Conservation (phyloP, 768 basidiomycete species). For the Mycena polygramma region DNA sequence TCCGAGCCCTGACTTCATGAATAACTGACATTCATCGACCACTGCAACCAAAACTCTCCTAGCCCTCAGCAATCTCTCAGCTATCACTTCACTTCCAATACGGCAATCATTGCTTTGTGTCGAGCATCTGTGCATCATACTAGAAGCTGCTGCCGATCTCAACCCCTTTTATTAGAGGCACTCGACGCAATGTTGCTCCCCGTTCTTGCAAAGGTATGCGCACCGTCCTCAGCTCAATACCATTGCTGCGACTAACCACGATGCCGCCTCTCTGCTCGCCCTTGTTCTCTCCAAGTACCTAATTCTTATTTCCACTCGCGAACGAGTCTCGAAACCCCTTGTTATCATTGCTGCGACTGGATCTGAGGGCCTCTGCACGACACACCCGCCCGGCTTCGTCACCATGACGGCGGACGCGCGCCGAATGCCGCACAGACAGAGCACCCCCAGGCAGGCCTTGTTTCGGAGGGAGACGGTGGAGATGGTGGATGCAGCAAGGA, state of each 20-base stretch:
- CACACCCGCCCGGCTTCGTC: background rate
- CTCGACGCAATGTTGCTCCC: conserved; percentile 17
- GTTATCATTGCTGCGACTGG: conserved; percentile 4
- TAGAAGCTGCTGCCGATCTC: conserved; percentile 11
- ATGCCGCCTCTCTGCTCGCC: conserved; percentile 4
- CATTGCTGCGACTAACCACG: background rate
- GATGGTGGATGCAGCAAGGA: conserved; percentile 18
- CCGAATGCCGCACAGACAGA: background rate
- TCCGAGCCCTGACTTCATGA: background rate
- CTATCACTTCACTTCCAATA: background rate
- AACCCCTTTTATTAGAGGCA: conserved; percentile 2
- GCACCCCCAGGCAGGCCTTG: background rate
- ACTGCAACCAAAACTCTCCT: background rate
- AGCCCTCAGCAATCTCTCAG: conserved; percentile 1
- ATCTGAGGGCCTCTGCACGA: conserved; percentile 1
- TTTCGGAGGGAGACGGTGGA: conserved; percentile 23
- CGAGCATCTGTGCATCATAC: conserved; percentile 16
- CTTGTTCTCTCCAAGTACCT: conserved; percentile 13
- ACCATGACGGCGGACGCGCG: background rate
- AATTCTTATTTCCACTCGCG: conserved; percentile 6
- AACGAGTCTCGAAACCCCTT: conserved; percentile 15
- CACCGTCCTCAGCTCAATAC: conserved; percentile 7
- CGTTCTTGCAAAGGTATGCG: conserved; percentile 4
- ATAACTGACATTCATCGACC: background rate
- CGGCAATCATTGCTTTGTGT: conserved; percentile 11